Conservation (phyloP, 331 rosid genomes). For the Dryas integrifolia region DNA sequence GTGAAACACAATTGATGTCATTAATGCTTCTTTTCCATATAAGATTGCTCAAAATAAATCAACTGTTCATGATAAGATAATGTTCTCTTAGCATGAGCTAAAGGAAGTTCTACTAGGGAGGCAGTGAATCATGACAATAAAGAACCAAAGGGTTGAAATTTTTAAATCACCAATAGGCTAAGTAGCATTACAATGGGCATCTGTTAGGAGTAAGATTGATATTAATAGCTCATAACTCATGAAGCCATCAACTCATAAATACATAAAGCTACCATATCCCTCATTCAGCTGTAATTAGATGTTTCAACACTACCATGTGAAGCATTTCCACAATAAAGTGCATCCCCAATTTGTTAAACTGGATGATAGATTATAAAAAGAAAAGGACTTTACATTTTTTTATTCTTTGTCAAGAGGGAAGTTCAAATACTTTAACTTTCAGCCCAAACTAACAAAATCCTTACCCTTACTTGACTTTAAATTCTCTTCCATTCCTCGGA, state of each 20-base stretch:
- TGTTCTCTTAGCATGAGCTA: background rate
- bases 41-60: background rate
- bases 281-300: background rate
- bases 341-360: background rate
- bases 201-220: background rate
- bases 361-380: background rate
- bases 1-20: background rate
- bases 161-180: too few species aligned
- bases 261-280: background rate
- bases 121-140: constrained; percentile 4
- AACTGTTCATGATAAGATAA: background rate
- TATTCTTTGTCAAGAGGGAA: background rate
- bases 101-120: background rate
- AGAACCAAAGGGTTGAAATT: background rate
- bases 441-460: background rate
- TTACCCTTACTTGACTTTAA: background rate
- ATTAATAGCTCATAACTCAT: background rate
- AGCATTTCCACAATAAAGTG: background rate
- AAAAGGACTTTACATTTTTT: background rate
- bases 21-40: background rate
- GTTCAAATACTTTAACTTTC: background rate
- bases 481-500: background rate
- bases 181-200: too few species aligned
- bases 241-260: background rate
- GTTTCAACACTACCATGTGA: background rate